Evolutionary conservation across 257 asterid species (phyloP).

Genomic region (Leonotis leonurus): DNA sequence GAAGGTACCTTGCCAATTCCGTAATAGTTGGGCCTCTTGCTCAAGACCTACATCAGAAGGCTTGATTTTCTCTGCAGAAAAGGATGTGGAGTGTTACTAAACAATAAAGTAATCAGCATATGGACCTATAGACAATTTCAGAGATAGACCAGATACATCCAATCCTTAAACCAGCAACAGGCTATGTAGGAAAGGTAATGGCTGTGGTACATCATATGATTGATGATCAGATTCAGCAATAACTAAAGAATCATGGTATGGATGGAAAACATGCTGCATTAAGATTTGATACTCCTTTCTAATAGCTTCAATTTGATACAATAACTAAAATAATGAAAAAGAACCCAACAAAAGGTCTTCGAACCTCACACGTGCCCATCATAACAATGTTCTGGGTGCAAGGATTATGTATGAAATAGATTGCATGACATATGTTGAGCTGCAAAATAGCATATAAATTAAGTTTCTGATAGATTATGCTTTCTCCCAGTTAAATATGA

Average conservation of each 20-base stretch:
- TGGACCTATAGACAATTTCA: constrained; percentile 8
- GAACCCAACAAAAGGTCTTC: not conserved
- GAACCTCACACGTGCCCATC: not conserved
- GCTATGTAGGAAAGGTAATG: not conserved
- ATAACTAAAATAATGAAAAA: no score
- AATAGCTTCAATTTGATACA: not conserved
- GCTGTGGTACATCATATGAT: not conserved
- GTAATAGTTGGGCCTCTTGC: constrained; percentile 83
- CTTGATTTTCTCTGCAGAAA: constrained; percentile 83
- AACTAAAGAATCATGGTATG: not conserved
- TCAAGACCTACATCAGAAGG: constrained; percentile 99
- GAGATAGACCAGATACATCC: constrained; percentile 1
- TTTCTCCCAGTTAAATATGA: not conserved
- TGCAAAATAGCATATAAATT: no score
- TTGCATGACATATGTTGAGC: no score
- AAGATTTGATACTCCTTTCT: not conserved
- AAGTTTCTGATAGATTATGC: not conserved
- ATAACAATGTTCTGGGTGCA: not conserved
- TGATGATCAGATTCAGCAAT: not conserved
- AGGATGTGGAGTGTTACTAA: constrained; percentile 17
- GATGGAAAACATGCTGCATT: constrained; percentile 3
- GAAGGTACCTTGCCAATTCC: constrained; percentile 59
- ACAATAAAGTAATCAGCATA: constrained; percentile 4
- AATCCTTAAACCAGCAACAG: constrained; percentile 1
- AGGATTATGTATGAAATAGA: not conserved